Evolutionary conservation across 768 basidiomycete species (phyloP), one percentile per base, ranked within the genome.

Genomic region (Kockovaella imperatae): DNA sequence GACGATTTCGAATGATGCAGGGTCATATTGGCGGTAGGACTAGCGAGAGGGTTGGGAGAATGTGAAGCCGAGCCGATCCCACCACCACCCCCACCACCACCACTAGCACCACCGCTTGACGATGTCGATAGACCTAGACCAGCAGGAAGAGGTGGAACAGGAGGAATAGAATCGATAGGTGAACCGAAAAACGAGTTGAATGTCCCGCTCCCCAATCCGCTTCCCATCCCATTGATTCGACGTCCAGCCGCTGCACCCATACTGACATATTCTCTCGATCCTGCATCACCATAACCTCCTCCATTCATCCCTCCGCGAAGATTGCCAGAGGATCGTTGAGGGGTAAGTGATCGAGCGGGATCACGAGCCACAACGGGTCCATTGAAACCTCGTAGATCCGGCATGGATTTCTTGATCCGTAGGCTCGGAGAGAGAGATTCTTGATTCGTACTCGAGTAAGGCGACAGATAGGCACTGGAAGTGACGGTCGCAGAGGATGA

Each of bases 341-440:
- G 60, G 2, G 65, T 54, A 18, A 73, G 47, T 1, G 59, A 59
- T 30, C 69, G 52, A 0, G 62, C 34, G 3, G 72, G 68, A 46
- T 73, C 72, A 5, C 72, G 55, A 15, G 63, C 57, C 17, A 66
- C 64, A n/a, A 64, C 55, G 7, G 70, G 67, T 11, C 70, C 70
- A 49, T 69, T 66, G 47, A 73, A 62, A 14, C 66, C 57, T 24
- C 72, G 56, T 81, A 96, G 82, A 72, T 96, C 89, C 2, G 95
- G 95, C 95, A 97, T 97, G 20, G 89, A 93, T 74, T 95, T 95
- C 77, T 97, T 97, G 71, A 83, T 81, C 34, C 91, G 83, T 46
- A 96, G 78, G 71, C 69, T 39, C 75, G 77, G 56, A 72, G 75
- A 57, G 75, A 74, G 49, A 72, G 74, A 48, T 74, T 76, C 61